Conservation (phyloP, 371 early-diverging fungal genomes). For the Lichtheimia corymbifera region DNA sequence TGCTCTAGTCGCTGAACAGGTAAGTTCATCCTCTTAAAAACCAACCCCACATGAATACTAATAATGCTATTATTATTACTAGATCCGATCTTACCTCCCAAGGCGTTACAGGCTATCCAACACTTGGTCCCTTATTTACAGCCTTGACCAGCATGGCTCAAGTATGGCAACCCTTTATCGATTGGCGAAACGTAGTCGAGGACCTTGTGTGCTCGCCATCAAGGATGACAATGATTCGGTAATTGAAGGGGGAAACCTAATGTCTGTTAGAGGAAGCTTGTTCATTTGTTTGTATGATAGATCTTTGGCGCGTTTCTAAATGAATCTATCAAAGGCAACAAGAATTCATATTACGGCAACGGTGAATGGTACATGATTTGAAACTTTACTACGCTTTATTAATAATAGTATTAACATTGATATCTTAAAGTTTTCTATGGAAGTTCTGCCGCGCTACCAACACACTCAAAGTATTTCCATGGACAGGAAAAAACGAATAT, state of each 20-base stretch:
- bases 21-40: conserved; percentile 14
- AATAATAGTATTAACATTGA: not conserved
- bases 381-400: not conserved
- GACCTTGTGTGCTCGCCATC: conserved; percentile 70
- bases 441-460: conserved; percentile 15
- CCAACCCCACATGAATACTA: no score
- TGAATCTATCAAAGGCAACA: conserved; percentile 67
- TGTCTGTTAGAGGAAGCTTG: no score
- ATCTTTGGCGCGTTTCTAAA: conserved; percentile 89
- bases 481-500: conserved; percentile 91
- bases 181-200: conserved; percentile 54
- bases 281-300: conserved; percentile 32
- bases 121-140: conserved; percentile 82
- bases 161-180: conserved; percentile 79
- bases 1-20: conserved; percentile 44
- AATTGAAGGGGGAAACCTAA: not conserved
- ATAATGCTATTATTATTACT: not conserved
- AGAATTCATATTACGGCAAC: conserved; percentile 82
- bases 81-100: conserved; percentile 54
- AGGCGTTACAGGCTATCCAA: conserved; percentile 60
- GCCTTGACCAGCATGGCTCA: conserved; percentile 91
- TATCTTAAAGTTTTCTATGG: conserved; percentile 37
- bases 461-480: conserved; percentile 64
- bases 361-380: conserved; percentile 76
- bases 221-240: conserved; percentile 67